Percentiles rank a stretch among this genome's conserved stretches.
Evolutionary conservation across 78 protist genomes (phyloP).

Genomic region (Dictyostelium discoideum): DNA sequence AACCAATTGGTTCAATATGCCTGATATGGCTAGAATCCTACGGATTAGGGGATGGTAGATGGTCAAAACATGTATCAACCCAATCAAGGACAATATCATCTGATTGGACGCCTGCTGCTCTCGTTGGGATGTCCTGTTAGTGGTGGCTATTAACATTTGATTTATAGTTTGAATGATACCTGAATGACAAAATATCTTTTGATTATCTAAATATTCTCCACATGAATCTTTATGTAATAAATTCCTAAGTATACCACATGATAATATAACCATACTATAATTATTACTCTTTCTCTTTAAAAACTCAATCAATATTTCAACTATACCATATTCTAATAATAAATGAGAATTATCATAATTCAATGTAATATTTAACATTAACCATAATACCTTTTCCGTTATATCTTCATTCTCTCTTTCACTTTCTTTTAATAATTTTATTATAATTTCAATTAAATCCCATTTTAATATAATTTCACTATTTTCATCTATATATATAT

Average conservation of each 20-base stretch:
- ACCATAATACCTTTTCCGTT: slow-evolving; percentile 52
- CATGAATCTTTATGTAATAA: slow-evolving; percentile 73
- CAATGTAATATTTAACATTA: slow-evolving; percentile 52
- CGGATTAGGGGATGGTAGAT: slow-evolving; percentile 72
- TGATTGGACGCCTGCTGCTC: background rate
- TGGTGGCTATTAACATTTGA: background rate
- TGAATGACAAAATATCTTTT: slow-evolving; percentile 56
- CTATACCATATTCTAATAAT: slow-evolving; percentile 29
- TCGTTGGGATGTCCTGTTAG: background rate
- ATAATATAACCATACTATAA: background rate
- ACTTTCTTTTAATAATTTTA: background rate
- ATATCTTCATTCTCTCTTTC: slow-evolving; percentile 55
- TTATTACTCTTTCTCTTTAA: background rate
- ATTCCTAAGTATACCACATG: slow-evolving; percentile 24
- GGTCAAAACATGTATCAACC: slow-evolving; percentile 31
- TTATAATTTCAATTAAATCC: slow-evolving; percentile 7
- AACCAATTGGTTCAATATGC: slow-evolving; percentile 38
- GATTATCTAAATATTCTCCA: slow-evolving; percentile 63
- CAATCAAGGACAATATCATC: slow-evolving; percentile 13
- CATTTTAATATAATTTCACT: slow-evolving; percentile 44
- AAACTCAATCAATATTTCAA: slow-evolving; percentile 16
- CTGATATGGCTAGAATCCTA: slow-evolving; percentile 47
- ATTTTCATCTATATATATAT: slow-evolving; percentile 40
- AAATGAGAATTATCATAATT: slow-evolving; percentile 27
- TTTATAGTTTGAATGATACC: background rate